phyloP scores from a whole-genome alignment of 306 rosid genomes.

The Ceratonia siliqua region DNA sequence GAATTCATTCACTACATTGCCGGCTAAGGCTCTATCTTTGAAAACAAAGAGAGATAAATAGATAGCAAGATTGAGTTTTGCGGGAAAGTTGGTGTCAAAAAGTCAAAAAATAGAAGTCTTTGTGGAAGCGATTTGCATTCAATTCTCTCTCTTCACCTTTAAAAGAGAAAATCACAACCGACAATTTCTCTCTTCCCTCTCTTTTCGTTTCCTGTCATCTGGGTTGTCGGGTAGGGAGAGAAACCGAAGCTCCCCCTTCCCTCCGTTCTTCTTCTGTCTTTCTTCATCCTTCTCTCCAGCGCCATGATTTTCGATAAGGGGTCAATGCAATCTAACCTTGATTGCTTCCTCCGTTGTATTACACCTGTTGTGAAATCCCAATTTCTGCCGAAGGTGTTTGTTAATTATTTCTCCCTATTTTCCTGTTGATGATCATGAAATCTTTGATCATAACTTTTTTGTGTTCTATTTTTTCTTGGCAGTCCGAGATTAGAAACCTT shows the following conservation, averaged over 20 bases:
- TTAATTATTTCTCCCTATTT: background rate
- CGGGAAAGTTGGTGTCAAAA: slow-evolving; percentile 45
- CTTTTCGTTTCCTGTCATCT: slow-evolving; percentile 1
- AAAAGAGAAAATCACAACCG: slow-evolving; percentile 46
- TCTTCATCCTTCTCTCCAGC: background rate
- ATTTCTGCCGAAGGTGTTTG: slow-evolving; percentile 70
- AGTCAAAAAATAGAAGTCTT: slow-evolving; percentile 47
- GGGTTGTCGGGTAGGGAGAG: slow-evolving; percentile 70
- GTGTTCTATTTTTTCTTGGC: background rate
- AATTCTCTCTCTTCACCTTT: slow-evolving; percentile 33
- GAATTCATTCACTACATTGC: slow-evolving; percentile 41
- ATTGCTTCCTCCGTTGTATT: slow-evolving; percentile 71
- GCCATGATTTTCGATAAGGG: slow-evolving; percentile 53
- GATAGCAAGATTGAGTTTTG: slow-evolving; percentile 38
- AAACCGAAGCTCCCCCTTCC: slow-evolving; percentile 39
- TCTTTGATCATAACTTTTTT: background rate
- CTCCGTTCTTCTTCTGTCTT: slow-evolving; percentile 22
- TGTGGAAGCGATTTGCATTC: slow-evolving; percentile 41
- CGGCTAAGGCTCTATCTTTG: slow-evolving; percentile 43
- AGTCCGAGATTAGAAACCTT: slow-evolving; percentile 80
- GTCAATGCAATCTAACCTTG: slow-evolving; percentile 78
- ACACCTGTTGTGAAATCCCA: slow-evolving; percentile 78
- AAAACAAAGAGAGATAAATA: slow-evolving; percentile 20
- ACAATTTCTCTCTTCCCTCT: slow-evolving; percentile 26
- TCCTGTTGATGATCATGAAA: background rate